phyloP scores from a whole-genome alignment of 305 asterid genomes.

The Solanum hybrid region DNA sequence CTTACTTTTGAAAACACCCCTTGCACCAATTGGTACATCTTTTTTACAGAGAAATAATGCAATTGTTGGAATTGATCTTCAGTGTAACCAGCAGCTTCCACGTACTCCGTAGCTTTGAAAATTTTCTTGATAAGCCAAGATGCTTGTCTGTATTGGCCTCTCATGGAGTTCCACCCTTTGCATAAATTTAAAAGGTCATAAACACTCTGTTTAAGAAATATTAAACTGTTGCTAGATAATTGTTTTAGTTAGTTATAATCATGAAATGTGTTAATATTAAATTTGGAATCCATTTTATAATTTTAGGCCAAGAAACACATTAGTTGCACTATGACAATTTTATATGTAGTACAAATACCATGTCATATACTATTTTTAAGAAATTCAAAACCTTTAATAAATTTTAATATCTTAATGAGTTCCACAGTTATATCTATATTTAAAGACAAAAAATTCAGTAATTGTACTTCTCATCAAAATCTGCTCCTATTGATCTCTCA shows the following conservation, averaged over 20 bases:
- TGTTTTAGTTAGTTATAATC: background rate
- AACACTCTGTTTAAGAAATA: background rate
- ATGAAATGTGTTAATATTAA: background rate
- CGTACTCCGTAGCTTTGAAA: too few relatives aligned
- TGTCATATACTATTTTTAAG: background rate
- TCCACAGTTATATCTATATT: background rate
- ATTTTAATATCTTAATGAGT: background rate
- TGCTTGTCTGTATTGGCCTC: too few relatives aligned
- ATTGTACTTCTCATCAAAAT: background rate
- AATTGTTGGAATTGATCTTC: too few relatives aligned
- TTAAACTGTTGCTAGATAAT: background rate
- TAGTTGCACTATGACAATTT: background rate
- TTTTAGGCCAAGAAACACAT: background rate
- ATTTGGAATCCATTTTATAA: background rate
- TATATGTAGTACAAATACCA: background rate
- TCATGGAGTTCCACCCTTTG: too few relatives aligned
- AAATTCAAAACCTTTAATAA: background rate
- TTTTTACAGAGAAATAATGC: too few relatives aligned
- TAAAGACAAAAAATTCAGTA: background rate
- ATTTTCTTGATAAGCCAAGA: too few relatives aligned
- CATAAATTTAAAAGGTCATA: background rate
- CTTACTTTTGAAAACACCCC: too few relatives aligned
- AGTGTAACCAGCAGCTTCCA: too few relatives aligned
- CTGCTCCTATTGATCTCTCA: too few relatives aligned
- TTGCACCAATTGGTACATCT: too few relatives aligned